Evolutionary conservation across 352 stramenopile species (phyloP).

Genomic region (Phytophthora litchii): DNA sequence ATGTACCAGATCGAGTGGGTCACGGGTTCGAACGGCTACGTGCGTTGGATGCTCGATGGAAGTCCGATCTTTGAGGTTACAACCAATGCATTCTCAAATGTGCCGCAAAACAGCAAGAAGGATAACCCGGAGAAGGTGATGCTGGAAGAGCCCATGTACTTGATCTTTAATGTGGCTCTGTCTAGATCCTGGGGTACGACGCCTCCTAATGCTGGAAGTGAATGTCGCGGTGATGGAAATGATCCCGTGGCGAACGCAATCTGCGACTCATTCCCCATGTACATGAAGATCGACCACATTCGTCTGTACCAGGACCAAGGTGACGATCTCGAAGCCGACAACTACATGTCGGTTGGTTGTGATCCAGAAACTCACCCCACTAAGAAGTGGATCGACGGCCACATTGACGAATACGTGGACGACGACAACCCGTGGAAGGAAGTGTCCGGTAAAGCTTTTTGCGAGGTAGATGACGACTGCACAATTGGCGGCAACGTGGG

Average conservation of each 20-base stretch:
- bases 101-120: constrained; percentile 44
- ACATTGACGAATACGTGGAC: constrained; percentile 71
- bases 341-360: constrained; percentile 62
- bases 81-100: constrained; percentile 46
- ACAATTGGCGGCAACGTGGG: constrained; percentile 47
- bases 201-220: constrained; percentile 47
- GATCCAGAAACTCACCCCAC: constrained; percentile 68
- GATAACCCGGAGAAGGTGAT: constrained; percentile 63
- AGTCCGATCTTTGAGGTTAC: constrained; percentile 66
- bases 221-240: constrained; percentile 58
- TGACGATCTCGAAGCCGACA: constrained; percentile 38
- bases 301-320: constrained; percentile 70
- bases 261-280: constrained; percentile 82
- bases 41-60: constrained; percentile 60
- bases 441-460: constrained; percentile 50
- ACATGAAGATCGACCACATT: constrained; percentile 91
- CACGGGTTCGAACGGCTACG: constrained; percentile 52
- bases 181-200: constrained; percentile 48
- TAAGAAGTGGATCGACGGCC: constrained; percentile 71
- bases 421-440: constrained; percentile 50
- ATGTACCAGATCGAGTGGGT: constrained; percentile 71
- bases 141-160: constrained; percentile 67
- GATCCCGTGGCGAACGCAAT: constrained; percentile 57
- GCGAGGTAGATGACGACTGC: constrained; percentile 51
- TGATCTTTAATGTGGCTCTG: constrained; percentile 70